Evolutionary conservation across 768 basidiomycete genomes (phyloP).

Genomic region (Peribolospora kevripleyi): DNA sequence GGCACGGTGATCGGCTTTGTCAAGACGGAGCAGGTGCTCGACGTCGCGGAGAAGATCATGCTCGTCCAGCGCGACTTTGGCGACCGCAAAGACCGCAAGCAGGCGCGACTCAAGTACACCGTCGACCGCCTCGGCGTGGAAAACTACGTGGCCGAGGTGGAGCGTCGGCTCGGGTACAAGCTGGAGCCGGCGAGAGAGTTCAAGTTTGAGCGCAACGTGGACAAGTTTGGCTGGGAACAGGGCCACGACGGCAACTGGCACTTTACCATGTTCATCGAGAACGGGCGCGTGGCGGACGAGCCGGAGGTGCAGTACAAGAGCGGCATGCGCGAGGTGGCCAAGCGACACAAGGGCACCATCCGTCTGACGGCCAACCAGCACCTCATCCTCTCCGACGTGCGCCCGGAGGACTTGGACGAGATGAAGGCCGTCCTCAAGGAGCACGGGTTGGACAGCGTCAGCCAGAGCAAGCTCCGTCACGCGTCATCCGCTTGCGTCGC

Average conservation of each 20-base stretch:
- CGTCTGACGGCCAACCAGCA: conserved; percentile 88
- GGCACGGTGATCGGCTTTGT: conserved; percentile 82
- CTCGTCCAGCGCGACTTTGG: conserved; percentile 84
- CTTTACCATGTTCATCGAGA: conserved; percentile 86
- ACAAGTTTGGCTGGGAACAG: conserved; percentile 80
- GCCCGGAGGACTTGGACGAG: conserved; percentile 39
- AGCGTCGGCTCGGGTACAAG: conserved; percentile 56
- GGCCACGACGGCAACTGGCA: conserved; percentile 74
- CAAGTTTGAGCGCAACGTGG: conserved; percentile 66
- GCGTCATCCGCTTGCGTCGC: conserved; percentile 91
- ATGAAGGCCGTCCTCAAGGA: conserved; percentile 58
- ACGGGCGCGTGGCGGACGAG: conserved; percentile 89
- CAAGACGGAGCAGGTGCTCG: conserved; percentile 55
- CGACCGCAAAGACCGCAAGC: conserved; percentile 49
- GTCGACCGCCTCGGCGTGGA: conserved; percentile 84
- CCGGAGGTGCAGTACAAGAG: conserved; percentile 75
- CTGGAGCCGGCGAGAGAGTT: conserved; percentile 50
- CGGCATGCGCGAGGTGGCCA: conserved; percentile 73
- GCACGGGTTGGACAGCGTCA: conserved; percentile 74
- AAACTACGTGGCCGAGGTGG: conserved; percentile 67
- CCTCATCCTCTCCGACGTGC: conserved; percentile 60
- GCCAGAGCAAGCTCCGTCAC: conserved; percentile 50
- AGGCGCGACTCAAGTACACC: conserved; percentile 85
- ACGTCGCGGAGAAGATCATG: conserved; percentile 81
- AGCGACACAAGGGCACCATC: conserved; percentile 81